Percentiles rank a stretch among this genome's conserved stretches.
Evolutionary conservation across 1,139 yeast genomes (phyloP).

Genomic region (Candida anutae): DNA sequence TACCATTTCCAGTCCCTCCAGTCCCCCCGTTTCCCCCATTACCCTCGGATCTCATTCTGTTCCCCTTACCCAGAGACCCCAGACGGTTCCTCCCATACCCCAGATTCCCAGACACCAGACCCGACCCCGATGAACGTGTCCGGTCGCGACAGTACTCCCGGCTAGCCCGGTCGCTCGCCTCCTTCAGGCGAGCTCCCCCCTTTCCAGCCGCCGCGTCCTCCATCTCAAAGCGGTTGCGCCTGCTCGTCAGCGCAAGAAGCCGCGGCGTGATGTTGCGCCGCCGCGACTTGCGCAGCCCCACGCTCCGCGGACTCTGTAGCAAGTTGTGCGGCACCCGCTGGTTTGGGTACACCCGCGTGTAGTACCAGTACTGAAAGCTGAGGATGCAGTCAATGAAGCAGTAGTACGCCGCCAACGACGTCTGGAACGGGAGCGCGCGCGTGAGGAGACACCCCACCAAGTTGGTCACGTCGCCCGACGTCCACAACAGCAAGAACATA

Average conservation of each 20-base stretch:
- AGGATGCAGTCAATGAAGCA: constrained; percentile 18
- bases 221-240: constrained; percentile 6
- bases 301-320: constrained; percentile 11
- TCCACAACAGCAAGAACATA: constrained; percentile 16
- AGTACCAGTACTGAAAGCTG: constrained; percentile 19
- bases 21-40: no score
- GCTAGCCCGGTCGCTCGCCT: constrained; percentile 1
- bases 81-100: no score
- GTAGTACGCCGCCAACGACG: constrained; percentile 17
- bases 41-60: no score
- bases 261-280: constrained; percentile 1
- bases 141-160: no score
- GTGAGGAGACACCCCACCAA: constrained; percentile 17
- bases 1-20: no score
- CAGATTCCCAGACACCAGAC: no score
- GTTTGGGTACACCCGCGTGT: constrained; percentile 14
- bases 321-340: constrained; percentile 12
- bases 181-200: constrained; percentile 7
- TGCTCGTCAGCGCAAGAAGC: neutral
- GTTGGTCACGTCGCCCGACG: constrained; percentile 17
- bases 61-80: no score
- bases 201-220: no score
- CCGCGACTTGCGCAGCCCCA: no score
- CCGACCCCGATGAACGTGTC: no score
- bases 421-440: constrained; percentile 19